Conservation (phyloP, 345 rosid species). For the Hibiscus trionum region DNA sequence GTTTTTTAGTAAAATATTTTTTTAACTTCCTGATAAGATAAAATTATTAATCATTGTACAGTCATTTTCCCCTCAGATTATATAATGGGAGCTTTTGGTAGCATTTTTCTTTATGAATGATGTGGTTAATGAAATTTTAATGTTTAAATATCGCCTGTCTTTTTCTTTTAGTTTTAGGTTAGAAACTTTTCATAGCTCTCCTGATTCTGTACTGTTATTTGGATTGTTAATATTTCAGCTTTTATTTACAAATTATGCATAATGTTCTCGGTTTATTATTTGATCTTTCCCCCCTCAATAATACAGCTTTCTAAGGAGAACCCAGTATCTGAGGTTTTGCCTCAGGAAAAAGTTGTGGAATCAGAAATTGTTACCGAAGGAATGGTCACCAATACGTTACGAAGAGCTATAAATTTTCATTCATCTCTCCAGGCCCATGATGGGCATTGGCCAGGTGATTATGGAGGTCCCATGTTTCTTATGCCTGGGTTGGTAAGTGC, state of each 20-base stretch:
- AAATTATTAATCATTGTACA: not conserved
- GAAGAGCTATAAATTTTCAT: constrained; percentile 63
- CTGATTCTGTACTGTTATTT: not conserved
- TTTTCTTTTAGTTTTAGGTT: not conserved
- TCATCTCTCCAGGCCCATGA: constrained; percentile 79
- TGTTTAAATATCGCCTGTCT: not conserved
- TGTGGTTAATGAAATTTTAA: not conserved
- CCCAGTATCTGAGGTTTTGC: constrained; percentile 27
- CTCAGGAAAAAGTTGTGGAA: constrained; percentile 47
- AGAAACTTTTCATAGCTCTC: not conserved
- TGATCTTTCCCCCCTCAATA: not conserved
- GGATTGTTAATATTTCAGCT: not conserved
- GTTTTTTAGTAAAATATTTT: not conserved
- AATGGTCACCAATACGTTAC: constrained; percentile 46
- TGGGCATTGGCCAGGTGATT: constrained; percentile 99
- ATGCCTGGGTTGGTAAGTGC: constrained; percentile 78
- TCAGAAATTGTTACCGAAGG: constrained; percentile 55
- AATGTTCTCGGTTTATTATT: not conserved
- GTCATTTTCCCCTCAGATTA: not conserved
- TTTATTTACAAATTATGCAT: not conserved
- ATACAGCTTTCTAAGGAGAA: constrained; percentile 68
- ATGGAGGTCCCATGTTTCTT: constrained; percentile 98
- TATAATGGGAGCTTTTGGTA: not conserved
- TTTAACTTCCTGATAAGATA: not conserved
- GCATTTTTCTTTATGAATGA: not conserved